Base-by-base conservation (phyloP, 2,329 filamentous ascomycete genomes). In the Colletotrichum eleusines region DNA sequence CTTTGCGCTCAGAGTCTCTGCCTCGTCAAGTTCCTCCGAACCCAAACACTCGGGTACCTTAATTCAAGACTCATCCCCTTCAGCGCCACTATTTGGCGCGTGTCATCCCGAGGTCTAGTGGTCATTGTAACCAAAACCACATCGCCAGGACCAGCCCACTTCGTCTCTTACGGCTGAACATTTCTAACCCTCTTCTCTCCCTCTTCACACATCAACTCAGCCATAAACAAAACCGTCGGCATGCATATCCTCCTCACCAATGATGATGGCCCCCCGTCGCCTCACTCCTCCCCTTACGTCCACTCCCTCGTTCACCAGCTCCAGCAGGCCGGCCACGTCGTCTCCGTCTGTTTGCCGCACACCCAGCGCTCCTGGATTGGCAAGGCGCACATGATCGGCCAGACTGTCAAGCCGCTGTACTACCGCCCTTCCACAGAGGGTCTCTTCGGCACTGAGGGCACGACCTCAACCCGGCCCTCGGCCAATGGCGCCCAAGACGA, bases 351-450 rank as follows among this genome's bases (percentile, higher is more conserved):
- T 73, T 89, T 99, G 18, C 96, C 96, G 1, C 90, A 98, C 80
- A 91, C 91, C 8, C 96, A 99, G 83, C 91, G 95, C 73, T 97
- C 94, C 67, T 99, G 96, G 96, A 98, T 99, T 77, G 95, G 95
- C 76, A 99, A 99, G 85, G 96, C 96, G 3, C 96, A 98, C 81
- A 93, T 98, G 77, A 94, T 98, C 76, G 95, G 95, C 67, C 92
- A 95, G 80, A 92, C 93, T 12, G 89, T 97, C 72, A 94, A 91
- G 79, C 94, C 94, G 11, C 87, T 89, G 35, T 97, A 97, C 84
- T 97, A 94, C 84, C 92, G 92, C 1, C 88, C 88, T 18, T 84
- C 79, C n/a, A 72, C 78, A 46, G 78, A 79, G 20, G 69, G 69
- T 12, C 78, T 81, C 35, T 80, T 84, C 72, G 80, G 80, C 62